Evolutionary conservation across 116 monocot genomes (phyloP), one percentile per base, ranked within the genome.

Genomic region (Dioscorea cayenensis): DNA sequence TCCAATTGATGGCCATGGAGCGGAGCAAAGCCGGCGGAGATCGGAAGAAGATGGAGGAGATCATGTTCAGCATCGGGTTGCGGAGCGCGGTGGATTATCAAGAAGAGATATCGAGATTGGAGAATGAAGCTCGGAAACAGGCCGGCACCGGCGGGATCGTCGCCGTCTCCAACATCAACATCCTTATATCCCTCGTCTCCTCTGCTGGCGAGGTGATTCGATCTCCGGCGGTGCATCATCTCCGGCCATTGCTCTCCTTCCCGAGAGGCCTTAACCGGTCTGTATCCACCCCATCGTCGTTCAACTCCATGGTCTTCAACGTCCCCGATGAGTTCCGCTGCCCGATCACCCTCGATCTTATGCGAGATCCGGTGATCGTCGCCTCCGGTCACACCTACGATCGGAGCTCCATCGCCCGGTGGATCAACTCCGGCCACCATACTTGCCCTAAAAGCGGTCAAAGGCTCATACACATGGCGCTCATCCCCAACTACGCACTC

Each of bases 311-410:
- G 28, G 64, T 63, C 6, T 63, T 75, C 21, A 75, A 55, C 43
- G 27, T 84, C 18, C 84, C 81, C 6, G 77, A 80, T 28, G 84
- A 85, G n/a, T 85, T 80, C 64, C 77, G 80, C 62, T 85, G 84
- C 72, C 80, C 84, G 37, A 84, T 84, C 35, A 66, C 70, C 0
- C 80, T 84, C 21, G 84, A 84, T 19, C 22, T 85, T 49, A 85
- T 85, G 81, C 60, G 35, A 10, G 84, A 85, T n/a, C 84, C 84
- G 17, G 84, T 85, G 64, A 71, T 81, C 43, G 52, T 78, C 4
- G 65, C 84, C 4, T 70, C 77, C 18, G 84, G 84, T 1, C 81
- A 85, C 49, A 85, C 77, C 21, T 85, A 85, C 60, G 84, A 85
- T 28, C 81, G 84, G 36, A 66, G 58, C 48, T 77, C 84, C 18